phyloP scores from a whole-genome alignment of 2,329 filamentous ascomycete species.

The Fusarium piperis region DNA sequence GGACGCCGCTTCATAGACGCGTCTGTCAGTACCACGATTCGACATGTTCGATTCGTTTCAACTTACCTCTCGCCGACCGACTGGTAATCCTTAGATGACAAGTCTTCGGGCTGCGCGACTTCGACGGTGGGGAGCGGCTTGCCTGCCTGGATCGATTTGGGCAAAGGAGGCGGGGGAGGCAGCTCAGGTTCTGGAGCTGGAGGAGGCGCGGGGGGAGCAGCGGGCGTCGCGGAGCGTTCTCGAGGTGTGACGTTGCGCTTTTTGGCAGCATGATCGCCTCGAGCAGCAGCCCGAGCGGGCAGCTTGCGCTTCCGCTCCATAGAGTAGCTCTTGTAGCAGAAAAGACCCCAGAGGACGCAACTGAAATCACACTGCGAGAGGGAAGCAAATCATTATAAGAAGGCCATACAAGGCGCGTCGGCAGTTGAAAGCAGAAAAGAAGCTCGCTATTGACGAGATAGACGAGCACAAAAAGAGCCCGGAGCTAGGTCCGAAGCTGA shows the following conservation, averaged over 20 bases:
- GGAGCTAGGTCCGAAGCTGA: conserved; percentile 3
- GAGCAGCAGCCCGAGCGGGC: conserved; percentile 69
- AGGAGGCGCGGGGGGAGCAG: conserved; percentile 49
- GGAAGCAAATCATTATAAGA: conserved; percentile 45
- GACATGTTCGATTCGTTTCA: background rate
- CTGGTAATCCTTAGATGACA: conserved; percentile 75
- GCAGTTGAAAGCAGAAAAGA: conserved; percentile 14
- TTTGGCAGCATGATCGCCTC: conserved; percentile 68
- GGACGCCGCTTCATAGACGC: conserved; percentile 68
- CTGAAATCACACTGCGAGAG: conserved; percentile 32
- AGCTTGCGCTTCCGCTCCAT: conserved; percentile 76
- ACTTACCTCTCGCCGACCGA: conserved; percentile 75
- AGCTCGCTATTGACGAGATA: conserved; percentile 2
- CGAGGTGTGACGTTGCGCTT: conserved; percentile 67
- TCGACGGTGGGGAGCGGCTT: conserved; percentile 78
- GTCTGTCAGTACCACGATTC: conserved; percentile 31
- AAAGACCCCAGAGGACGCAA: conserved; percentile 20
- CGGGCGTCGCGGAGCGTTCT: conserved; percentile 61
- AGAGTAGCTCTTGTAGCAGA: conserved; percentile 19
- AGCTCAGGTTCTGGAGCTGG: conserved; percentile 42
- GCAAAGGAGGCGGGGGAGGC: conserved; percentile 59
- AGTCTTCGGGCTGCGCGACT: conserved; percentile 70
- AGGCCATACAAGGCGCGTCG: conserved; percentile 44
- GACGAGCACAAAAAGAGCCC: background rate
- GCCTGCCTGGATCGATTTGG: conserved; percentile 70